Percentiles rank a stretch among this genome's conserved stretches.
These are phyloP conservation scores for Tylopilus balloui DNA, from an alignment of 768 basidiomycete species.

Conservation along the genomic window DNA sequence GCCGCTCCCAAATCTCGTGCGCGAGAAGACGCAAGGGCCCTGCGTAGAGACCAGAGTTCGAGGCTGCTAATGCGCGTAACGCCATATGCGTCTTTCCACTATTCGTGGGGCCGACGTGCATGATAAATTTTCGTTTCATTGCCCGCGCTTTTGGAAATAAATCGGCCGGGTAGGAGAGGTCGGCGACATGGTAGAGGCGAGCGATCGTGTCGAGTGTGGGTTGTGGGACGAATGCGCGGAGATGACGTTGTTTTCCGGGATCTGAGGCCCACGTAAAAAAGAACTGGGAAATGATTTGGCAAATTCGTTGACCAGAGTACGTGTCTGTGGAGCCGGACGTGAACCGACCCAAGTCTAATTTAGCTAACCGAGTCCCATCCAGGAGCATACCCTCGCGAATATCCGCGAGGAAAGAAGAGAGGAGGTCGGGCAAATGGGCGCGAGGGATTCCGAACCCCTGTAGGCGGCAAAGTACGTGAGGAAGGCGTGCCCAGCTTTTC, in stretches of 20 bases:
- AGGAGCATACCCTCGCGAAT: constrained; percentile 34
- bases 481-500: constrained; percentile 35
- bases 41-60: constrained; percentile 74
- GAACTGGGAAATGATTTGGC: constrained; percentile 47
- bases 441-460: constrained; percentile 45
- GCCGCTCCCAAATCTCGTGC: constrained; percentile 87
- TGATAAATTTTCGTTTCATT: constrained; percentile 71
- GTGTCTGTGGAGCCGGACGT: constrained; percentile 31
- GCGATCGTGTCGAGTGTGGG: constrained; percentile 38
- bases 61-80: constrained; percentile 78
- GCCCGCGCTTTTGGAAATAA: constrained; percentile 49
- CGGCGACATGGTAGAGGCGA: constrained; percentile 35
- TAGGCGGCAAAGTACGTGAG: constrained; percentile 38
- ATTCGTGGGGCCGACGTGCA: constrained; percentile 98
- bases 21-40: constrained; percentile 91
- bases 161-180: constrained; percentile 47
- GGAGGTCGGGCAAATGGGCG: constrained; percentile 36
- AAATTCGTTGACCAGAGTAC: constrained; percentile 30
- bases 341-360: constrained; percentile 44
- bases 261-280: constrained; percentile 55
- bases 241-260: constrained; percentile 24
- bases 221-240: constrained; percentile 27
- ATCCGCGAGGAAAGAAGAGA: constrained; percentile 39
- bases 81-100: constrained; percentile 96
- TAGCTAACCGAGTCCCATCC: constrained; percentile 14